Conservation (phyloP, 2,329 filamentous ascomycete species). For the Canariomyces notabilis region DNA sequence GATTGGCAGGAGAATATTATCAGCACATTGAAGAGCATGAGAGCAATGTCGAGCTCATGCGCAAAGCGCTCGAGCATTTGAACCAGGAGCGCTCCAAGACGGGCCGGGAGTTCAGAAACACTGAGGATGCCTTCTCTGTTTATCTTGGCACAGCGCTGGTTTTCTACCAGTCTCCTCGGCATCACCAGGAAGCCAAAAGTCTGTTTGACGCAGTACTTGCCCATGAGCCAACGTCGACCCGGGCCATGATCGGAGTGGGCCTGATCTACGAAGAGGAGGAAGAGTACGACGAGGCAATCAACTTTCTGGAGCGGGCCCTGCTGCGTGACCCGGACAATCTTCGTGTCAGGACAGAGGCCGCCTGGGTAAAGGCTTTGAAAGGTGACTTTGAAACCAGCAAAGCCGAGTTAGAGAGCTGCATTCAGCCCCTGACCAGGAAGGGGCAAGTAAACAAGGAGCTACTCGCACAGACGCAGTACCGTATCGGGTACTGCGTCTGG, state of each 20-base stretch:
- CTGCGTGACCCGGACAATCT: constrained; percentile 68
- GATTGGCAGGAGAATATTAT: constrained; percentile 79
- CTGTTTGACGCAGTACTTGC: constrained; percentile 79
- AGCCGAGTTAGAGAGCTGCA: constrained; percentile 63
- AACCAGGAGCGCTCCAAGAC: constrained; percentile 58
- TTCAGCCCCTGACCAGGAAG: constrained; percentile 59
- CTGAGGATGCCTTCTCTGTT: constrained; percentile 67
- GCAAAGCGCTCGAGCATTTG: constrained; percentile 63
- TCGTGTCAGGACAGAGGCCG: constrained; percentile 77
- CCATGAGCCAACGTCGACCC: constrained; percentile 69
- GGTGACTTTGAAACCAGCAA: constrained; percentile 67
- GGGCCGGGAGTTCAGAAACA: constrained; percentile 64
- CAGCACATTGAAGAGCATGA: constrained; percentile 81
- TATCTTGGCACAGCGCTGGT: constrained; percentile 84
- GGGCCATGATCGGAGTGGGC: constrained; percentile 82
- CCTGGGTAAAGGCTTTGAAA: constrained; percentile 84
- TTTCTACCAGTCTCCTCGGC: constrained; percentile 80
- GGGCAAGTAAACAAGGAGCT: constrained; percentile 59
- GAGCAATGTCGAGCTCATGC: constrained; percentile 71
- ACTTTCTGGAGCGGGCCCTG: constrained; percentile 73
- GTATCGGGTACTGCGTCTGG: constrained; percentile 84
- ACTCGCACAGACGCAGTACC: constrained; percentile 80
- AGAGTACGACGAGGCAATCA: constrained; percentile 74
- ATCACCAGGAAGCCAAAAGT: constrained; percentile 82
- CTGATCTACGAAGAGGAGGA: constrained; percentile 91